Evolutionary conservation across 805 yeast species (phyloP).

Genomic region (Cyberlindnera misumaiensis): DNA sequence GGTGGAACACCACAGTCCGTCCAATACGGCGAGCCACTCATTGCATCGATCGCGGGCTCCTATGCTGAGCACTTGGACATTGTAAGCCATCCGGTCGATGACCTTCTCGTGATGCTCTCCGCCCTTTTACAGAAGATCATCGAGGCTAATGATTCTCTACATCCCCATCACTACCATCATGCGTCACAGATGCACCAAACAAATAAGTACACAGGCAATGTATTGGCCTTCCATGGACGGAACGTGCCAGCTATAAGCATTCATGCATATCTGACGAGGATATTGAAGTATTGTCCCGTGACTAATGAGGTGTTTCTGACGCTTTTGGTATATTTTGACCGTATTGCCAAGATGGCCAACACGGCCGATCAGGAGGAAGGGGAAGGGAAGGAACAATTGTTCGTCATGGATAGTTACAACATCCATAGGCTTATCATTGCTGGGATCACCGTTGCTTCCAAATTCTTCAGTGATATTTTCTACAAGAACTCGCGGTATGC

Average conservation of each 20-base stretch:
- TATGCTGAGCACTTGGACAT: slow-evolving; percentile 37
- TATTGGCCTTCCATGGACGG: slow-evolving; percentile 90
- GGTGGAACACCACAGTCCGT: slow-evolving; percentile 13
- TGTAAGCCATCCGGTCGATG: slow-evolving; percentile 76
- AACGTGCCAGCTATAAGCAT: slow-evolving; percentile 93
- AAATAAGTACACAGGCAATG: slow-evolving; percentile 54
- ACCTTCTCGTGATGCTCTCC: slow-evolving; percentile 76
- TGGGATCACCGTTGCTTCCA: slow-evolving; percentile 92
- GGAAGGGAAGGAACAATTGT: slow-evolving; percentile 45
- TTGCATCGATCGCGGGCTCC: slow-evolving; percentile 1
- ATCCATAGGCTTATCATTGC: slow-evolving; percentile 91
- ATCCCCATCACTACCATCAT: slow-evolving; percentile 40
- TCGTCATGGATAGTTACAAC: slow-evolving; percentile 94
- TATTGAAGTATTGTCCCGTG: slow-evolving; percentile 95
- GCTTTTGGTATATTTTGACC: slow-evolving; percentile 85
- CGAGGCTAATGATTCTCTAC: slow-evolving; percentile 81
- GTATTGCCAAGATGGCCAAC: slow-evolving; percentile 83
- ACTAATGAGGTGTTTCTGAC: slow-evolving; percentile 94
- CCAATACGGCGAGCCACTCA: slow-evolving; percentile 6
- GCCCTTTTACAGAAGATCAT: slow-evolving; percentile 80
- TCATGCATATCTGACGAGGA: slow-evolving; percentile 83
- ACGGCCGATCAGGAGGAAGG: slow-evolving; percentile 28
- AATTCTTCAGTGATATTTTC: slow-evolving; percentile 90
- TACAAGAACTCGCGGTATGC: slow-evolving; percentile 94
- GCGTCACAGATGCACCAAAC: slow-evolving; percentile 24